phyloP scores from a whole-genome alignment of 306 rosid species.

The Quercus aquifolioides region DNA sequence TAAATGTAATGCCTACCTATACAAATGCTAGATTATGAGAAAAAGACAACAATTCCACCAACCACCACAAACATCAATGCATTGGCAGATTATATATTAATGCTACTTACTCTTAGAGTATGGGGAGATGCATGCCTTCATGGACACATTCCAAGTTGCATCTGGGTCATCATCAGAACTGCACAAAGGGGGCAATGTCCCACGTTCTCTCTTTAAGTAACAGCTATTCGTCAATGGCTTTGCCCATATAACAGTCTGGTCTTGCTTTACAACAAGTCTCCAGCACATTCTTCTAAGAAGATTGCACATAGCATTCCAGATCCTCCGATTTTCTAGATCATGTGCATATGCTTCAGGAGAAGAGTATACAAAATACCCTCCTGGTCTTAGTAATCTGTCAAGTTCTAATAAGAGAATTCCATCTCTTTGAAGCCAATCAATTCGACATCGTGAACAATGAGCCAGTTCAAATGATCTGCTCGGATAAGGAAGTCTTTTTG shows the following conservation, averaged over 20 bases:
- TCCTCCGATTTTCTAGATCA: conserved; percentile 49
- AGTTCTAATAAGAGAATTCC: conserved; percentile 58
- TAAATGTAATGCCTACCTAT: neutral
- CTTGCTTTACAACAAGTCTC: conserved; percentile 49
- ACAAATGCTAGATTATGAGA: neutral
- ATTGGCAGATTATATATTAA: neutral
- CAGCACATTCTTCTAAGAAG: conserved; percentile 55
- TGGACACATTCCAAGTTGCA: conserved; percentile 52
- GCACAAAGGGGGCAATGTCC: conserved; percentile 44
- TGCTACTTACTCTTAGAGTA: conserved; percentile 49
- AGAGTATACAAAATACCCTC: conserved; percentile 59
- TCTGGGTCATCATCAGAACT: conserved; percentile 39
- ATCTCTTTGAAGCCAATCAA: conserved; percentile 65
- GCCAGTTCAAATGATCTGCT: conserved; percentile 62
- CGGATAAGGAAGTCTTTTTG: conserved; percentile 65
- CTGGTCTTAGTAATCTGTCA: conserved; percentile 59
- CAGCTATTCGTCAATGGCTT: conserved; percentile 55
- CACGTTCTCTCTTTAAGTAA: conserved; percentile 47
- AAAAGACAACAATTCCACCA: neutral
- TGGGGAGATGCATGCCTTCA: conserved; percentile 53
- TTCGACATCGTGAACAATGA: conserved; percentile 67
- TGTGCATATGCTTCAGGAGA: conserved; percentile 66
- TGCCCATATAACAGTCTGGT: conserved; percentile 58
- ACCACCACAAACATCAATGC: neutral
- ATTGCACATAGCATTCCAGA: conserved; percentile 49